Base-by-base conservation (phyloP, 148 eudicot genomes). In the Rhododendron henanense region DNA sequence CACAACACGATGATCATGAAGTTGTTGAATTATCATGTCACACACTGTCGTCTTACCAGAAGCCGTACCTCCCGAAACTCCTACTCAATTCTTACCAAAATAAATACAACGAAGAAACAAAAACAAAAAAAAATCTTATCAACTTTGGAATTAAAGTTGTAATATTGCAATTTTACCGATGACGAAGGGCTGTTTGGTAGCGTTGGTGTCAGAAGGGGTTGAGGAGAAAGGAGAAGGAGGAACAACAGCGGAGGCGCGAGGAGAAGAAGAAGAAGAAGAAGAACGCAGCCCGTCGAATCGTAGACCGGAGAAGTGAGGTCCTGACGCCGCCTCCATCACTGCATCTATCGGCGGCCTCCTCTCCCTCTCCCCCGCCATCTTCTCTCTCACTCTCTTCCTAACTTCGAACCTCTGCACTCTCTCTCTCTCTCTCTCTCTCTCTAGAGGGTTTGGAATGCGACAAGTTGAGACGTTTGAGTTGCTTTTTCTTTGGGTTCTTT, bases 1-100 rank as follows among this genome's bases (percentile, higher is more conserved):
- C 82, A 97, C 99, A 75, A 97, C 96, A 9, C 99, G 94, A 47
- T 97, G 99, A 91, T 97, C 99, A 79, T 94, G 99, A 88, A 97
- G 99, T 86, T 94, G 98, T 87, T 97, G 99, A 83, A 97, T 97
- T 65, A 95, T 96, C 98, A 95, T 90, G 85, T 96, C 99, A 81
- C 97, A 95, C 45, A 95, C 97, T 0, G 98, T 93, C 1, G 99
- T 95, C 92, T 97, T 97, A 19, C 99, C 99, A 0, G 99, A 97
- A 45, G 99, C 99, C 44, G 98, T 94, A 82, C 99, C 99, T 23
- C 99, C 99, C 5, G 99, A 95, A 71, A 97, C 99, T 85, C 99
- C 98, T 97, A 81, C 79, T 86, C 88, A 87, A 82, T 74, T 19
- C 6, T 28, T 18, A 11, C 44, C 61, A 33, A 73, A 18, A 69